Percentiles rank a stretch among this genome's conserved stretches.
phyloP scores from a whole-genome alignment of 345 rosid genomes.

The Erysimum cheiranthoides region DNA sequence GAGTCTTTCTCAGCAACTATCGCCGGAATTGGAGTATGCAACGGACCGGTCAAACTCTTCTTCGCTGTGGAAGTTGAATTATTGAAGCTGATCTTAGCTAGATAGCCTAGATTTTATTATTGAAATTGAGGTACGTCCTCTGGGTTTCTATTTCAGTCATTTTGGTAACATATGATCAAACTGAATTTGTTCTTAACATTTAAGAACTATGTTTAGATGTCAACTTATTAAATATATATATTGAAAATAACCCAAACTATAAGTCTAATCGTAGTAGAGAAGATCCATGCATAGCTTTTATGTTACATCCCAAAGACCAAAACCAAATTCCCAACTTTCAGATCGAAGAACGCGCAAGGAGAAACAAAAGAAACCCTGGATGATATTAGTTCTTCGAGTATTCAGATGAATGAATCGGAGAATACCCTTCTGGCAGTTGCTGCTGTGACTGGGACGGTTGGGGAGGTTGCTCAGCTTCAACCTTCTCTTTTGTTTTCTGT shows the following conservation, averaged over 20 bases:
- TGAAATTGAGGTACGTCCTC: not conserved
- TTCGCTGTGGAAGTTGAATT: slow-evolving; percentile 67
- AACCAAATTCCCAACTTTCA: slow-evolving; percentile 28
- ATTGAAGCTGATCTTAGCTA: slow-evolving; percentile 32
- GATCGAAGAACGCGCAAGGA: slow-evolving; percentile 28
- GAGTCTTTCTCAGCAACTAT: slow-evolving; percentile 39
- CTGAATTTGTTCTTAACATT: not conserved
- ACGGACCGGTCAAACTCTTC: slow-evolving; percentile 67
- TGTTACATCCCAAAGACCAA: slow-evolving; percentile 37
- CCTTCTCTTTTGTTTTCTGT: slow-evolving; percentile 86
- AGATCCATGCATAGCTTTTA: slow-evolving; percentile 32
- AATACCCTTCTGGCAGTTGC: slow-evolving; percentile 53
- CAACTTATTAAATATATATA: not conserved
- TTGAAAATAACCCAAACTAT: not conserved
- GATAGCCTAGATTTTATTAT: too few species aligned
- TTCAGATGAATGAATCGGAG: slow-evolving; percentile 48
- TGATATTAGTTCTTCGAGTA: slow-evolving; percentile 44
- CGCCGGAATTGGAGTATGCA: slow-evolving; percentile 58
- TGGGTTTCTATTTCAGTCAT: not conserved
- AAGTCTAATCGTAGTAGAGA: slow-evolving; percentile 7
- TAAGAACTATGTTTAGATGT: not conserved
- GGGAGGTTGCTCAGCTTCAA: slow-evolving; percentile 59
- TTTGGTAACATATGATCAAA: not conserved
- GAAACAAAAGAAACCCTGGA: slow-evolving; percentile 9
- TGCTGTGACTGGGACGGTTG: slow-evolving; percentile 32